These are phyloP conservation scores for Cercophora sp. DNA, from an alignment of 495 filamentous ascomycete species.

Conservation along the genomic window DNA sequence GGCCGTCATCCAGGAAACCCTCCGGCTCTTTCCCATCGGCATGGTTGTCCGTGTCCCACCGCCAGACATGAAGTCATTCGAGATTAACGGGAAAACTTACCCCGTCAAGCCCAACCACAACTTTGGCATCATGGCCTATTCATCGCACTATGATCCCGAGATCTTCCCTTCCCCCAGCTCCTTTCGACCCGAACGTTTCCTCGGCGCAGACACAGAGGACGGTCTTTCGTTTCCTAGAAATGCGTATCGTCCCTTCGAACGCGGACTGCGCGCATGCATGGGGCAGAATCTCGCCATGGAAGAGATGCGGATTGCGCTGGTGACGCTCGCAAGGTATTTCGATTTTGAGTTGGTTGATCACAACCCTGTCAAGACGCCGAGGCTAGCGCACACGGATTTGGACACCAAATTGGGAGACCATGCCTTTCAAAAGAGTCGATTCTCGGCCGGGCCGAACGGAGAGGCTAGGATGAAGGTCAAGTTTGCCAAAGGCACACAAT, in stretches of 20 bases:
- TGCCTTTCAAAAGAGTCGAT: slow-evolving; percentile 6
- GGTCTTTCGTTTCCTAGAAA: slow-evolving; percentile 7
- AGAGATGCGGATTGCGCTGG: slow-evolving; percentile 38
- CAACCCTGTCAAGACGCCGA: slow-evolving; percentile 7
- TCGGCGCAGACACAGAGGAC: neutral
- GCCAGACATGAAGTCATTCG: slow-evolving; percentile 1
- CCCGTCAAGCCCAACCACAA: neutral
- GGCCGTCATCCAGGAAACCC: slow-evolving; percentile 9
- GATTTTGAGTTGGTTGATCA: slow-evolving; percentile 34
- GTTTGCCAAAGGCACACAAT: no score
- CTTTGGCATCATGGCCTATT: neutral
- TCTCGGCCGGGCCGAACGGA: slow-evolving; percentile 7
- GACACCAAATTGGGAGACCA: slow-evolving; percentile 9
- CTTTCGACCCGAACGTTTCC: neutral
- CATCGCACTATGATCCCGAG: slow-evolving; percentile 7
- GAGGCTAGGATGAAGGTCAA: neutral
- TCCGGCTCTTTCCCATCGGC: slow-evolving; percentile 16
- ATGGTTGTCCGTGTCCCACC: slow-evolving; percentile 10
- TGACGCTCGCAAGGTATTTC: slow-evolving; percentile 39
- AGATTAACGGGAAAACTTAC: slow-evolving; percentile 2
- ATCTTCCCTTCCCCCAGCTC: slow-evolving; percentile 1
- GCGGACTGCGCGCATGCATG: slow-evolving; percentile 43
- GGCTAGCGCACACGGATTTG: slow-evolving; percentile 4
- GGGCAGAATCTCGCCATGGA: slow-evolving; percentile 44
- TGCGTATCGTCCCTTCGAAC: slow-evolving; percentile 38